A percentile compares a stretch with the other conserved stretches of the same genome.
Conservation (phyloP, 148 eudicot species). For the Limonium bicolor region DNA sequence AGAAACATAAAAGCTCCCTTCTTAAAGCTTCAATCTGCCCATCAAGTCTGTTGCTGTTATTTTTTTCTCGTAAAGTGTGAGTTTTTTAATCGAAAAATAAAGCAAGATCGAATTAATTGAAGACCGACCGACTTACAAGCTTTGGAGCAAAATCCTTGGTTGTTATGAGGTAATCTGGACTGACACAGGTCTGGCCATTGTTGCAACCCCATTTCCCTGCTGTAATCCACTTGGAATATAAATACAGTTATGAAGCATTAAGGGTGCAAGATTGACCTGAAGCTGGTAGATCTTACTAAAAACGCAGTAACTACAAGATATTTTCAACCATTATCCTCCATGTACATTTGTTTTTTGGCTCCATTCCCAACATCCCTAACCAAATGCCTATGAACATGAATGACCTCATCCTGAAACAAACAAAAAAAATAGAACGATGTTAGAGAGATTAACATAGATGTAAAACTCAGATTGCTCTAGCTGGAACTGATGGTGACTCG, state of each 20-base stretch:
- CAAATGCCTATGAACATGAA: constrained; percentile 47
- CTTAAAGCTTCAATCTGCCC: constrained; percentile 33
- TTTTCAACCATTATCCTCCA: constrained; percentile 87
- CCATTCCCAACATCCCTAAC: constrained; percentile 37
- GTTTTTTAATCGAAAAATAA: not conserved
- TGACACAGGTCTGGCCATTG: constrained; percentile 50
- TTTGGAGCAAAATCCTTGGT: constrained; percentile 41
- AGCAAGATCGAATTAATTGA: not conserved
- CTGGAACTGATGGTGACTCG: too few species aligned
- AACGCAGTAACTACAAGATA: constrained; percentile 91
- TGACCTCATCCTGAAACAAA: constrained; percentile 55
- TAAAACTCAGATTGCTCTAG: too few species aligned
- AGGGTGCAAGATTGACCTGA: constrained; percentile 39
- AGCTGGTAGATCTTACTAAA: constrained; percentile 37
- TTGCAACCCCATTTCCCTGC: constrained; percentile 53
- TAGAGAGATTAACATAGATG: not conserved
- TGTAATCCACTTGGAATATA: constrained; percentile 18
- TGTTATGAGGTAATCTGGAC: constrained; percentile 47
- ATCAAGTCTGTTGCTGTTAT: not conserved
- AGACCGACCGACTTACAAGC: constrained; percentile 21
- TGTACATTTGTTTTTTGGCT: constrained; percentile 63
- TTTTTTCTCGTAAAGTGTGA: not conserved
- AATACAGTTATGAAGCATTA: not conserved
- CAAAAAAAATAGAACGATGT: constrained; percentile 1
- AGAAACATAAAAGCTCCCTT: constrained; percentile 25